Base-by-base conservation (phyloP, 139 green algal species). In the Diplosphaera chodatii region DNA sequence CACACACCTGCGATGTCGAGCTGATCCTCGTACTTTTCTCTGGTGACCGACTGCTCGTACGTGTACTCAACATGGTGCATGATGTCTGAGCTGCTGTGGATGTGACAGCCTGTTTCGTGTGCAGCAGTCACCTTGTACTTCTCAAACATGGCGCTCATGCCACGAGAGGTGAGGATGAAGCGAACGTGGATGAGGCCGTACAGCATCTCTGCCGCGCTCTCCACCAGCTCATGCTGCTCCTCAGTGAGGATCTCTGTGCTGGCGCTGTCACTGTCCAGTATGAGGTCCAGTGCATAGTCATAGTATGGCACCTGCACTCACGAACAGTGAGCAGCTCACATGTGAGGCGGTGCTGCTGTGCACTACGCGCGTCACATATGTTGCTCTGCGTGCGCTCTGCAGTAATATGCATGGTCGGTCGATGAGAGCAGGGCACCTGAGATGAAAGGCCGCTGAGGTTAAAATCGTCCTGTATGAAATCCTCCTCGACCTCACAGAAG, bases 391-490 rank as follows among this genome's bases (percentile, higher is more conserved):
- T n/a, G n/a, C n/a, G n/a, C n/a, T n/a, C n/a, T n/a, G n/a, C n/a
- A n/a, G n/a, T n/a, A n/a, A n/a, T n/a, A n/a, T n/a, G n/a, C n/a
- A n/a, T n/a, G n/a, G n/a, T n/a, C n/a, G 27, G 25, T n/a, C 27
- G 1, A 37, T 34, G 16, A 28, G 22, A 21, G 2, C 18, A 18
- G 28, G 0, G 32, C 28, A 83, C 83, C 75, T 94, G 88, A 5
- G 77, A 86, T 74, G 82, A 91, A 13, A 99, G 89, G 0, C 94
- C 94, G 62, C 78, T 90, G 8, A 98, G 83, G 76, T 99, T 99
- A 83, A 99, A 99, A 77, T 97, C 94, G 78, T 99, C 94, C 78
- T 97, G 91, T 66, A 98, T 97, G 84, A 96, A 99, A 28, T 97
- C 91, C 63, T 97, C 91, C n/a, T 94, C 88, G 20, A 96, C 88